Base-by-base conservation (phyloP, 805 yeast species). In the Saccharomycodes ludwigii region DNA sequence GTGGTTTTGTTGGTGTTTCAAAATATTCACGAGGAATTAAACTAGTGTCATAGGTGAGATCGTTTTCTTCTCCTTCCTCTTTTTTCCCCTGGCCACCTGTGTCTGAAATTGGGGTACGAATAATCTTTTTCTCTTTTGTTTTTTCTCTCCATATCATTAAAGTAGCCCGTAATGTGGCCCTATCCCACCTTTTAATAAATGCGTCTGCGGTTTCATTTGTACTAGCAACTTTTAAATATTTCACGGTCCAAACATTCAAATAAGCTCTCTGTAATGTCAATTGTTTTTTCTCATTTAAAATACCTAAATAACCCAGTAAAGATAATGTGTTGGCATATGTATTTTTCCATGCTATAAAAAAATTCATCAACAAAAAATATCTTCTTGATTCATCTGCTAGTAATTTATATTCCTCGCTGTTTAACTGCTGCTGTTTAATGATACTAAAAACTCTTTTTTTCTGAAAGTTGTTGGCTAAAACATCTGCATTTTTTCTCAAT, bases 91-190 rank as follows among this genome's bases (percentile, higher is more conserved):
- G n/a, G 3, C n/a, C 14, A 21, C 12, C 26, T 34, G 21, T 10
- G 27, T 26, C 18, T 27, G 29, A 27, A 28, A 25, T 18, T 11
- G 21, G 8, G 18, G n/a, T 19, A 5, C 7, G 12, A 24, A 4
- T n/a, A 5, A 15, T 10, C 8, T 13, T 13, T 5, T 24, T 5
- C 4, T 40, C 31, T 34, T 31, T 14, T 30, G 42, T 25, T 27
- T 40, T 49, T 3, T 43, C 47, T 27, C 44, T 53, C 66, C 66
- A 61, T 13, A 61, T 33, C 5, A 43, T 24, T 14, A 61, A 26
- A 4, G 60, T 32, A 0, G 61, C 65, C 31, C 65, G 40, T 17
- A 58, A 35, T 17, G 44, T 53, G 1, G 65, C 65, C 28, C 65
- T 47, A 33, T 52, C 46, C 65, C 65, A 61, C 31, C 66, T 44